Evolutionary conservation across 108 stramenopile species (phyloP).

Genomic region (Pseudonitzschia multiseries): DNA sequence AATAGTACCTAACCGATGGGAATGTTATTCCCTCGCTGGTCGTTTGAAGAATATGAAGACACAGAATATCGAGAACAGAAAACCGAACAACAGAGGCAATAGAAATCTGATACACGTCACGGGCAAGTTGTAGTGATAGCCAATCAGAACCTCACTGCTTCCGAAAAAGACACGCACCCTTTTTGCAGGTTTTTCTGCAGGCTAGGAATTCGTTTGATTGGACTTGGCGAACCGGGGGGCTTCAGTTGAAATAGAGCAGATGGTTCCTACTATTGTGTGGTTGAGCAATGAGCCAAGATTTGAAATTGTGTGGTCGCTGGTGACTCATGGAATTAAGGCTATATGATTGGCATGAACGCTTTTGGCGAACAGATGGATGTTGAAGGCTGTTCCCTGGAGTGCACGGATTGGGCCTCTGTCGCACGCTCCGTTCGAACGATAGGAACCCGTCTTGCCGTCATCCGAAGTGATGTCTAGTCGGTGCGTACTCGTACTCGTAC

Average conservation of each 20-base stretch:
- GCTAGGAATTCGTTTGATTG: neutral
- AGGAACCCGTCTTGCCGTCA: too few species aligned
- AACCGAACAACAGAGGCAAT: neutral
- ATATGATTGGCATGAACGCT: neutral
- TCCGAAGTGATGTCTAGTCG: too few species aligned
- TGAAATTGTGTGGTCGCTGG: neutral
- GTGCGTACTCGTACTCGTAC: too few species aligned
- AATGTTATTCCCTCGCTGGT: neutral
- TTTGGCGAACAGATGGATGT: neutral
- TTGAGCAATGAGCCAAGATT: neutral
- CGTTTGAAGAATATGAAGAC: neutral
- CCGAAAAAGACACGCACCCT: neutral
- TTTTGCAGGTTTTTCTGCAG: neutral
- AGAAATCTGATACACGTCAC: neutral
- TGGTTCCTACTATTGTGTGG: neutral
- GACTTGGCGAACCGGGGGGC: neutral
- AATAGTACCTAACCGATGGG: too few species aligned
- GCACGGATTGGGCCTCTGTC: too few species aligned
- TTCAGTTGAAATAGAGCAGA: neutral
- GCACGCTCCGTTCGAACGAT: neutral
- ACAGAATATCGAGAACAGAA: neutral
- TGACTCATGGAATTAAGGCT: neutral
- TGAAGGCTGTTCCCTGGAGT: neutral
- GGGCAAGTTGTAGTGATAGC: neutral
- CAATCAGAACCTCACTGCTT: neutral